Percentiles rank a stretch among this genome's conserved stretches.
Conservation (phyloP, 2,329 filamentous ascomycete genomes). For the Talaromyces sp. region DNA sequence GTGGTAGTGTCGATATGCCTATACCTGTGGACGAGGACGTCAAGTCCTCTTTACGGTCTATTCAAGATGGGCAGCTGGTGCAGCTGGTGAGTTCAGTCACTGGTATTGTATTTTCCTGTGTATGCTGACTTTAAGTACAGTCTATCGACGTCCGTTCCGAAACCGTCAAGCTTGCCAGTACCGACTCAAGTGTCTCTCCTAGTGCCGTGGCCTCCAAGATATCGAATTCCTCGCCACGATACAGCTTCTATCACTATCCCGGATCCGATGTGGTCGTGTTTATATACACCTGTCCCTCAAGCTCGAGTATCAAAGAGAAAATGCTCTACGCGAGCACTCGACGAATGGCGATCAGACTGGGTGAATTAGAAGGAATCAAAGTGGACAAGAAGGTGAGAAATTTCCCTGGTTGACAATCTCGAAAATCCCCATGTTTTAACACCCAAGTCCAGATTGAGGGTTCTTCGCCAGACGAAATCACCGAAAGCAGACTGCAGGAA, state of each 20-base stretch:
- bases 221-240: conserved; percentile 51
- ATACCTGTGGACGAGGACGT: conserved; percentile 52
- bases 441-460: conserved; percentile 47
- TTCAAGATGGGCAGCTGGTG: conserved; percentile 39
- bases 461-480: conserved; percentile 55
- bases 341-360: conserved; percentile 48
- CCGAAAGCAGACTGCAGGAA: conserved; percentile 46
- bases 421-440: conserved; percentile 14
- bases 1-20: conserved; percentile 41
- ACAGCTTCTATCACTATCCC: conserved; percentile 56
- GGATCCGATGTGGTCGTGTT: conserved; percentile 49
- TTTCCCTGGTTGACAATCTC: not conserved
- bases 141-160: conserved; percentile 44
- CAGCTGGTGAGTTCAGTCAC: conserved; percentile 41
- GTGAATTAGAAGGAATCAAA: conserved; percentile 52
- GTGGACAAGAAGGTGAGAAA: conserved; percentile 50
- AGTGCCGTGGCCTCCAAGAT: conserved; percentile 44
- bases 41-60: conserved; percentile 43
- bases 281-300: conserved; percentile 59
- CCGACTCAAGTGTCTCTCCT: conserved; percentile 39
- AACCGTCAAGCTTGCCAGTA: conserved; percentile 49
- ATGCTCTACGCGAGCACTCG: conserved; percentile 61
- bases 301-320: conserved; percentile 58
- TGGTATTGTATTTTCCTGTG: conserved; percentile 8
- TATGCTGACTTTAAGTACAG: conserved; percentile 20